A percentile compares a stretch with the other conserved stretches of the same genome.
These are phyloP conservation scores for Teunomyces pallodes DNA, from an alignment of 805 yeast genomes.

Conservation along the genomic window DNA sequence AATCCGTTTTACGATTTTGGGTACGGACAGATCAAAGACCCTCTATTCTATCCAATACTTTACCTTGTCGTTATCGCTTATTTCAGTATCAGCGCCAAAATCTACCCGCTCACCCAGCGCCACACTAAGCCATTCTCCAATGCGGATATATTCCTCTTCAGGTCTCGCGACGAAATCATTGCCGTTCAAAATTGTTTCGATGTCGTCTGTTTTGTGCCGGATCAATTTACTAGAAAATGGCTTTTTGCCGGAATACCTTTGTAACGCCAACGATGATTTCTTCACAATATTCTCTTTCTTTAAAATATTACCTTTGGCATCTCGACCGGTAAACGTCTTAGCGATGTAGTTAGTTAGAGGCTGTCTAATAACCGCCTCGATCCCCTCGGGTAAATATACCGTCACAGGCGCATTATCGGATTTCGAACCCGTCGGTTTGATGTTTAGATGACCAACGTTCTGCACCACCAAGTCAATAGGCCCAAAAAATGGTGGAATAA, in stretches of 20 bases:
- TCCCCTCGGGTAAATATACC: constrained; percentile 54
- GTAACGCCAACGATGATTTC: constrained; percentile 17
- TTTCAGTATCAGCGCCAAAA: constrained; percentile 1
- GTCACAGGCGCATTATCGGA: constrained; percentile 25
- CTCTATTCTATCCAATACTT: constrained; percentile 11
- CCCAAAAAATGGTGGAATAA: constrained; percentile 72
- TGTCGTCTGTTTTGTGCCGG: constrained; percentile 3
- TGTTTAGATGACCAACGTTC: constrained; percentile 60
- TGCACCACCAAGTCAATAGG: constrained; percentile 62
- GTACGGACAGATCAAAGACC: not conserved
- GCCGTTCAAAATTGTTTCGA: not conserved
- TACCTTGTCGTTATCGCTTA: constrained; percentile 5
- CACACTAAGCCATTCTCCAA: constrained; percentile 7
- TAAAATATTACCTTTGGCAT: constrained; percentile 19
- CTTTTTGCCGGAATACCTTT: constrained; percentile 16
- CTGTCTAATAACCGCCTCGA: constrained; percentile 52
- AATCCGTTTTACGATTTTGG: not conserved
- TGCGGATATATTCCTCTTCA: constrained; percentile 1
- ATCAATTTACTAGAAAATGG: constrained; percentile 13
- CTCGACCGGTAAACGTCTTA: constrained; percentile 32
- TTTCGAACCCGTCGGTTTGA: constrained; percentile 56
- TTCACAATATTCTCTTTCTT: constrained; percentile 19
- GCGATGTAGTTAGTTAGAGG: constrained; percentile 45
- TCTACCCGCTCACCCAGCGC: not conserved
- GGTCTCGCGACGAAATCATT: not conserved